Evolutionary conservation across 2,329 filamentous ascomycete species (phyloP).

Genomic region (Cyphellophora attinorum): DNA sequence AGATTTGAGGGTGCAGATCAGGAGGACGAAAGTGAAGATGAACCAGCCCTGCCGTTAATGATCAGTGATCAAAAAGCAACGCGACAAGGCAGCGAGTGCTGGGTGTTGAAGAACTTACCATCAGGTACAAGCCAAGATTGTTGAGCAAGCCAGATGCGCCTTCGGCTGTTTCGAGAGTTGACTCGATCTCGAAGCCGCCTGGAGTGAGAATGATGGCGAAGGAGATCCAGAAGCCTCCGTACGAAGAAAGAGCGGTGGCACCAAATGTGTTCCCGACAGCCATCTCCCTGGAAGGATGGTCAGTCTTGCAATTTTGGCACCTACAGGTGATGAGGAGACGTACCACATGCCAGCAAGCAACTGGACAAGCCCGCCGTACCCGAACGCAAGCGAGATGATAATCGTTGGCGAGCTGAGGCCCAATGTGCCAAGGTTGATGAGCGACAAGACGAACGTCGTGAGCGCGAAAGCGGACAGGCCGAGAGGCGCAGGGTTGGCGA

Average conservation of each 20-base stretch:
- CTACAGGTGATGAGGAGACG: constrained; percentile 16
- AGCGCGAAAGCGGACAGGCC: constrained; percentile 71
- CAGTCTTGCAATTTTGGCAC: neutral
- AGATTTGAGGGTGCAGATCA: constrained; percentile 66
- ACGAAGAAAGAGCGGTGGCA: constrained; percentile 71
- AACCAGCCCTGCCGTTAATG: constrained; percentile 53
- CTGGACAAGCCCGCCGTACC: constrained; percentile 70
- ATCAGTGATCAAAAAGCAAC: too few species aligned
- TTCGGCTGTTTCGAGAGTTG: constrained; percentile 28
- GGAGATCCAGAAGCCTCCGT: constrained; percentile 74
- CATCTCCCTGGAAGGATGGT: constrained; percentile 56
- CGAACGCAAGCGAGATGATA: constrained; percentile 59
- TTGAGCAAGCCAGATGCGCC: constrained; percentile 40
- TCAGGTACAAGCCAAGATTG: constrained; percentile 65
- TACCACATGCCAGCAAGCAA: constrained; percentile 81
- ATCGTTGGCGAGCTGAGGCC: constrained; percentile 54
- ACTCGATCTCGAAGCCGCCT: constrained; percentile 52
- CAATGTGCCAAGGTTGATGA: constrained; percentile 60
- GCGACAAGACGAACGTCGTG: constrained; percentile 70
- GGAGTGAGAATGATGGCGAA: constrained; percentile 65
- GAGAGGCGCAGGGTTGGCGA: constrained; percentile 70
- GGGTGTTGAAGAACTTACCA: constrained; percentile 30
- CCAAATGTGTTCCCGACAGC: constrained; percentile 80
- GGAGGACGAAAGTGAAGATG: constrained; percentile 69
- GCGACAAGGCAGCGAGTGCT: too few species aligned